Percentiles rank a stretch among this genome's conserved stretches.
phyloP scores from a whole-genome alignment of 2,329 filamentous ascomycete genomes.

The Talaromyces sp. region DNA sequence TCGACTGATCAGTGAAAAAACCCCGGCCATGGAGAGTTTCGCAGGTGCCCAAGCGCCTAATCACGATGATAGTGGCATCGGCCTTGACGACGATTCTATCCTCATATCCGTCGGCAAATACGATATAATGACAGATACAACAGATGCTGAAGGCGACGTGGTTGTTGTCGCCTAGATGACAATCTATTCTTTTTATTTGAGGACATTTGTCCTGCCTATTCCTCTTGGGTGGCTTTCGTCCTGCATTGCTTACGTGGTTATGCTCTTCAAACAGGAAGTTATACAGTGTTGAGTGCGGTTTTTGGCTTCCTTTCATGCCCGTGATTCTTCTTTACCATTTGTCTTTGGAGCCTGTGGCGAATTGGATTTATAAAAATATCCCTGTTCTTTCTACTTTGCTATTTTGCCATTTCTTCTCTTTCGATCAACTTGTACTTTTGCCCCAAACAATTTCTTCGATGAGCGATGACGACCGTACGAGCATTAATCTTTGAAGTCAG shows the following conservation, averaged over 20 bases:
- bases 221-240: constrained; percentile 20
- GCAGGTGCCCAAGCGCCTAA: constrained; percentile 32
- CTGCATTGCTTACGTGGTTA: background rate
- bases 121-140: constrained; percentile 44
- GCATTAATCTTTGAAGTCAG: constrained; percentile 24
- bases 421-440: background rate
- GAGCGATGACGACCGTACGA: constrained; percentile 30
- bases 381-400: background rate
- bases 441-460: background rate
- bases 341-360: constrained; percentile 13
- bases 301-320: background rate
- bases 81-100: constrained; percentile 52
- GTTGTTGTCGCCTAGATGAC: constrained; percentile 39
- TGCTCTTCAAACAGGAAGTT: background rate
- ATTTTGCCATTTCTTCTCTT: constrained; percentile 1
- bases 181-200: constrained; percentile 2
- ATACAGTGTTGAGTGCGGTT: background rate
- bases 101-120: constrained; percentile 44
- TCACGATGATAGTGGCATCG: constrained; percentile 71
- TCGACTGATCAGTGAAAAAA: background rate
- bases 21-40: constrained; percentile 37
- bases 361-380: constrained; percentile 11
- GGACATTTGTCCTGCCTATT: constrained; percentile 19
- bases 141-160: constrained; percentile 45
- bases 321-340: constrained; percentile 8